Conservation (phyloP, 2,329 filamentous ascomycete genomes). For the Ascochyta clinopodiicola region DNA sequence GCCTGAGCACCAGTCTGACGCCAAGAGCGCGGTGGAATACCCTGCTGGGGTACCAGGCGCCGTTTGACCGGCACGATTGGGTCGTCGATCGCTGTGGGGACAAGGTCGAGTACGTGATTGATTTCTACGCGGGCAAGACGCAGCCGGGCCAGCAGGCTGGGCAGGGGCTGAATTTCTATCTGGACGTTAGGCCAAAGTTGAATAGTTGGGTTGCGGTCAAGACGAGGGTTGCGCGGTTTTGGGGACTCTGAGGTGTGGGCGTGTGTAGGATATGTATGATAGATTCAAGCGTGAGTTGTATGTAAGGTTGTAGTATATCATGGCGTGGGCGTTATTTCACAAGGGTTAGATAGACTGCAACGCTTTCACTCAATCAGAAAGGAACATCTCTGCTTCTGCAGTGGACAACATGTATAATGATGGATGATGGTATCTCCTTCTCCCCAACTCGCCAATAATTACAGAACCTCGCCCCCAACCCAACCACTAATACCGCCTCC, state of each 20-base stretch:
- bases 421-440: constrained; percentile 4
- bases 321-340: constrained; percentile 6
- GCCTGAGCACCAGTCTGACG: constrained; percentile 68
- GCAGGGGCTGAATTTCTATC: constrained; percentile 65
- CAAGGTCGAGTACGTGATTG: constrained; percentile 92
- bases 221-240: constrained; percentile 59
- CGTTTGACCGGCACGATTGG: constrained; percentile 98
- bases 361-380: no score
- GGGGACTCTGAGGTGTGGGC: constrained; percentile 50
- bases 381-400: not conserved
- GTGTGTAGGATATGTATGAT: constrained; percentile 15
- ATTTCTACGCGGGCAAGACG: constrained; percentile 85
- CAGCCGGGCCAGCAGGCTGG: constrained; percentile 46
- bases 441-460: constrained; percentile 9
- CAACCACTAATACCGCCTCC: constrained; percentile 3
- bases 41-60: constrained; percentile 83
- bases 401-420: no score
- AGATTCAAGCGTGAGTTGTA: not conserved
- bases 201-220: constrained; percentile 67
- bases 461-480: not conserved
- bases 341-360: not conserved
- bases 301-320: not conserved
- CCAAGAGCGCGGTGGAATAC: constrained; percentile 85
- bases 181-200: constrained; percentile 70
- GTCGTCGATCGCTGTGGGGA: constrained; percentile 89